Percentiles rank a stretch among this genome's conserved stretches.
phyloP scores from a whole-genome alignment of 345 rosid species.

The Nephelium lappaceum region DNA sequence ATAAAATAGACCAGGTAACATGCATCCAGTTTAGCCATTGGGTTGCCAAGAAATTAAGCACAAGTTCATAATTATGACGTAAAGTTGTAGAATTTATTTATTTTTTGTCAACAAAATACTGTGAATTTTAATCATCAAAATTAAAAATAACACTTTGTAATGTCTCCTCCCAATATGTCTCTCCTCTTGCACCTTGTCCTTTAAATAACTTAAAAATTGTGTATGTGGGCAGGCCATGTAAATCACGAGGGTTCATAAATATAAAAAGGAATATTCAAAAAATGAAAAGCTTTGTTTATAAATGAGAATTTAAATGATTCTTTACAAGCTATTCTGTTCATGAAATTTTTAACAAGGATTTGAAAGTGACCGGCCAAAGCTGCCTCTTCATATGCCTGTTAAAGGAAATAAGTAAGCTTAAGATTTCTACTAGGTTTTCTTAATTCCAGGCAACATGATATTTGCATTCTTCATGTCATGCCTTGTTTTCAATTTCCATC shows the following conservation, averaged over 20 bases:
- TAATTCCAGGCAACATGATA: background rate
- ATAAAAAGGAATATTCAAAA: background rate
- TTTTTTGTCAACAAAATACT: background rate
- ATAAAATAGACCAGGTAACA: background rate
- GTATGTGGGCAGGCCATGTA: background rate
- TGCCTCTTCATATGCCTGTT: background rate
- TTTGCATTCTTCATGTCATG: background rate
- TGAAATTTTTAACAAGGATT: background rate
- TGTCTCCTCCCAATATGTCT: background rate
- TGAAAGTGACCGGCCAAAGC: background rate
- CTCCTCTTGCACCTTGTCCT: background rate
- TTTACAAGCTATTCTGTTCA: background rate
- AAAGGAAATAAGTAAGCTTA: background rate
- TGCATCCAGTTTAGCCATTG: background rate
- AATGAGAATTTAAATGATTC: background rate
- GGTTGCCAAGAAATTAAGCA: background rate
- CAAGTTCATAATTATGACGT: conserved; percentile 1
- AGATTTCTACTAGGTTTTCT: background rate
- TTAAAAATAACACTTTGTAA: background rate
- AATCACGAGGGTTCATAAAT: background rate
- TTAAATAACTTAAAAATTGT: background rate
- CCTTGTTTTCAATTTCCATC: conserved; percentile 1
- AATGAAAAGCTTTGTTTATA: background rate
- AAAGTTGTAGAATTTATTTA: background rate
- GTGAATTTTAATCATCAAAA: background rate